Evolutionary conservation across 805 yeast genomes (phyloP).

Genomic region (Hanseniaspora hatyaiensis): DNA sequence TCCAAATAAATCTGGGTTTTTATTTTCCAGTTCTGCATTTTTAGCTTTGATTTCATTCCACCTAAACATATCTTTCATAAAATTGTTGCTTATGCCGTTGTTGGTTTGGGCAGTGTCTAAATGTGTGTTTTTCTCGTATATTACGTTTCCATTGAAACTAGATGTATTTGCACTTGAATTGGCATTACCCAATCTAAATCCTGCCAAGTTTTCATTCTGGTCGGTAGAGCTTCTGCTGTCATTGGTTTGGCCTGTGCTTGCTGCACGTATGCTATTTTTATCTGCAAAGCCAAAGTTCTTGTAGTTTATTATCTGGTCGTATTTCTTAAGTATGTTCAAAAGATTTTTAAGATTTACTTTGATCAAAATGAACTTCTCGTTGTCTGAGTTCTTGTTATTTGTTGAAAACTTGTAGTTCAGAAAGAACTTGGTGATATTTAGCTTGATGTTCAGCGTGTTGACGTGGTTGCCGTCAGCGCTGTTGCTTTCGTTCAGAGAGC

Average conservation of each 20-base stretch:
- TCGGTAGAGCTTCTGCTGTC: background rate
- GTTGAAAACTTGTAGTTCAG: conserved; percentile 9
- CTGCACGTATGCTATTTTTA: background rate
- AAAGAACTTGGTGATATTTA: conserved; percentile 9
- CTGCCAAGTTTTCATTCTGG: background rate
- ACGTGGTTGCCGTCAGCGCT: background rate
- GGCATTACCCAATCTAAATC: conserved; percentile 5
- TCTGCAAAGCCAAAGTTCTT: background rate
- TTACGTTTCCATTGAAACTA: background rate
- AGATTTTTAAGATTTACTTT: conserved; percentile 12
- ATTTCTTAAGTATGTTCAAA: conserved; percentile 4
- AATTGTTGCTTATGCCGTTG: background rate
- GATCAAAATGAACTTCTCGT: conserved; percentile 3
- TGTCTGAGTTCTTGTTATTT: background rate
- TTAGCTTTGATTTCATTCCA: conserved; percentile 1
- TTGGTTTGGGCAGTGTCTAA: background rate
- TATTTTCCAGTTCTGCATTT: background rate
- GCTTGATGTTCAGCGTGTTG: conserved; percentile 4
- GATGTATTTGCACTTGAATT: background rate
- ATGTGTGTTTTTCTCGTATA: background rate
- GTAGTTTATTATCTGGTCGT: conserved; percentile 10
- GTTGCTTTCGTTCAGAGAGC: background rate
- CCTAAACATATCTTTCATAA: conserved; percentile 13
- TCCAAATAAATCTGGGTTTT: background rate
- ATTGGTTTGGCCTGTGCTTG: too few relatives aligned